Base-by-base conservation (phyloP, 2,329 filamentous ascomycete species). In the Emydomyces testavorans region DNA sequence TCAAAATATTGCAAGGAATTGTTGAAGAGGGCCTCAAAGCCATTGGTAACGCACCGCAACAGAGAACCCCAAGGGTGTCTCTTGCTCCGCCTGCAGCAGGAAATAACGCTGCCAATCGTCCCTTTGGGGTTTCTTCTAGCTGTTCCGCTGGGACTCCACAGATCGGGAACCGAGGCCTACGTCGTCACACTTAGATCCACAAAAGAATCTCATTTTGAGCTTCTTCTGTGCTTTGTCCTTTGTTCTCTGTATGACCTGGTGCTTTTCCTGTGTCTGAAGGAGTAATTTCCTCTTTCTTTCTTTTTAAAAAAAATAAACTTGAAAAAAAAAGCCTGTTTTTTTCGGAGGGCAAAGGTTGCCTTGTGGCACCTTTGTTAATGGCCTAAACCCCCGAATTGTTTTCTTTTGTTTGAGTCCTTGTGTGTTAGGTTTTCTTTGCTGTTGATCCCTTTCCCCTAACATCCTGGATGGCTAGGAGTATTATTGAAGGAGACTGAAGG, bases 1-100 rank as follows among this genome's bases (percentile, higher is more conserved):
- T 18, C 3, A 39, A 29, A 20, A 29, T 54, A 21, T 32, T 53
- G 16, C 42, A 24, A 3, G 29, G 32, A 3, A 36, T 56, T n/a
- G 32, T 53, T 18, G 42, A 39, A 32, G 53, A 53, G 42, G 52
- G 52, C 13, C 46, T 53, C 34, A 50, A 49, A 42, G 45, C 47
- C 32, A 39, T 15, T 16, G 26, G n/a, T 35, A 16, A 13, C 3
- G 32, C 24, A n/a, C 43, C 42, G 13, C 32, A 32, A 34, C 18
- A n/a, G 6, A 26, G 45, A 28, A 40, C 6, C 36, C 20, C 20
- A 32, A 40, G 34, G 45, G 28, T 13, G 45, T 6, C 36, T 7
- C 15, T 26, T 1, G 34, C n/a, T 24, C 32, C 20, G 6, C 32
- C 36, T 8, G 13, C 26, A 34, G 3, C 28, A 10, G 28, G 40